A percentile compares a stretch with the other conserved stretches of the same genome.
Conservation (phyloP, 805 yeast species). For the Candida gorgasii region DNA sequence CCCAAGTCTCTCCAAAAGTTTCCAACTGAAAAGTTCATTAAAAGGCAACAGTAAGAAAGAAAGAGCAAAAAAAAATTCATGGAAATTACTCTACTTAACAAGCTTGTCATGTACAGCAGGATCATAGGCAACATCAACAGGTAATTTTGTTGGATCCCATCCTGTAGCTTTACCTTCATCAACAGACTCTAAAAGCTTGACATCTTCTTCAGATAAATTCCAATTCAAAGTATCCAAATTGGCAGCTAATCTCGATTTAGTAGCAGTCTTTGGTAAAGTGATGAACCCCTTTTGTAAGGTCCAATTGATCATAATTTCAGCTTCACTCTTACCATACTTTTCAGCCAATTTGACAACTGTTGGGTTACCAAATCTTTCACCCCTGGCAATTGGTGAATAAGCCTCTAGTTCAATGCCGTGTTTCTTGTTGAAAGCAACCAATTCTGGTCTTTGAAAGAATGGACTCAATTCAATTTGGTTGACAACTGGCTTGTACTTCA, state of each 20-base stretch:
- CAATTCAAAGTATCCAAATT: slow-evolving; percentile 43
- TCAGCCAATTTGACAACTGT: slow-evolving; percentile 50
- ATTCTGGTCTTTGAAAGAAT: slow-evolving; percentile 61
- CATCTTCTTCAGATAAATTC: slow-evolving; percentile 27
- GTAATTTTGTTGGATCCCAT: slow-evolving; percentile 5
- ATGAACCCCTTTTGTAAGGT: slow-evolving; percentile 68
- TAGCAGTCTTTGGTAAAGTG: slow-evolving; percentile 68
- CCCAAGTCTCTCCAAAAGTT: too few species aligned
- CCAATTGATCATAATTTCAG: slow-evolving; percentile 47
- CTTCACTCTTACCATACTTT: slow-evolving; percentile 50
- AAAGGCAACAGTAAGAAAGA: too few species aligned
- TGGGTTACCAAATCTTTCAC: slow-evolving; percentile 45
- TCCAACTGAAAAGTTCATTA: too few species aligned
- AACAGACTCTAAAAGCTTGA: slow-evolving; percentile 26
- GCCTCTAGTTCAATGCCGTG: slow-evolving; percentile 67
- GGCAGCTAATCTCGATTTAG: slow-evolving; percentile 49
- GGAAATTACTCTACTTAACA: not conserved
- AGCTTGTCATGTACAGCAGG: not conserved
- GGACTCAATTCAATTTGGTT: slow-evolving; percentile 39
- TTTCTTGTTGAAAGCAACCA: slow-evolving; percentile 54
- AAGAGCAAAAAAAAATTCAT: too few species aligned
- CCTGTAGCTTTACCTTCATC: slow-evolving; percentile 19
- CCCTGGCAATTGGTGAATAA: slow-evolving; percentile 71
- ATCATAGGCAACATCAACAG: not conserved
- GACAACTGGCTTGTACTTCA: slow-evolving; percentile 30